phyloP scores from a whole-genome alignment of 2,329 filamentous ascomycete genomes.

The Apiospora hydei region DNA sequence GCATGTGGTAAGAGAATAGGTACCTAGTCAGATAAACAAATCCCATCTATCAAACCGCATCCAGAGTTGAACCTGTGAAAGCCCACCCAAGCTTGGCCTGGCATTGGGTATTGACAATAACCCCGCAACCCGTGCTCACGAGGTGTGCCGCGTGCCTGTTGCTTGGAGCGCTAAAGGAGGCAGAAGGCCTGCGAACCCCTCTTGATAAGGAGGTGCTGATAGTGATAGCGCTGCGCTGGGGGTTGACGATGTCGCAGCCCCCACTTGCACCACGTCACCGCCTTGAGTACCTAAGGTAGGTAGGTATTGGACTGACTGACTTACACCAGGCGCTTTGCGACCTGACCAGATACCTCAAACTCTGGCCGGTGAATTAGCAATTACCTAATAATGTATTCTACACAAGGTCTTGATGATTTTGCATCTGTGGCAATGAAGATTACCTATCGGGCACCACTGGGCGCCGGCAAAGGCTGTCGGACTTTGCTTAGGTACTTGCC shows the following conservation, averaged over 20 bases:
- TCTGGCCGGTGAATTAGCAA: too few species aligned
- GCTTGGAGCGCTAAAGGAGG: neutral
- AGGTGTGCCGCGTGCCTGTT: slow-evolving; percentile 12
- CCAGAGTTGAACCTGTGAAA: neutral
- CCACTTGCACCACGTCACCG: slow-evolving; percentile 14
- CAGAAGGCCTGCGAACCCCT: slow-evolving; percentile 9
- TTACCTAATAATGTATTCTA: neutral
- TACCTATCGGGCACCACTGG: neutral
- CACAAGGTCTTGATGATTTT: too few species aligned
- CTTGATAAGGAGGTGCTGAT: slow-evolving; percentile 12
- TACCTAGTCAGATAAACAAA: neutral
- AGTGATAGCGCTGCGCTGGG: slow-evolving; percentile 1
- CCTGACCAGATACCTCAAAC: neutral
- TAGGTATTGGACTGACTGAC: neutral
- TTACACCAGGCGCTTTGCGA: neutral
- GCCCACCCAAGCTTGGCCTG: neutral
- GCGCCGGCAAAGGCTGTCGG: neutral
- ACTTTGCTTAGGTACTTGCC: neutral
- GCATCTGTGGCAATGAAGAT: neutral
- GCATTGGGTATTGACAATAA: neutral
- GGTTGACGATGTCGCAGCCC: neutral
- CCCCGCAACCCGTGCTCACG: slow-evolving; percentile 10
- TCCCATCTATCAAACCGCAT: slow-evolving; percentile 2
- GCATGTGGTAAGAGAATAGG: neutral
- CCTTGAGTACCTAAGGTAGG: neutral